phyloP scores from a whole-genome alignment of 768 basidiomycete genomes.

The Tulasnella sp. region DNA sequence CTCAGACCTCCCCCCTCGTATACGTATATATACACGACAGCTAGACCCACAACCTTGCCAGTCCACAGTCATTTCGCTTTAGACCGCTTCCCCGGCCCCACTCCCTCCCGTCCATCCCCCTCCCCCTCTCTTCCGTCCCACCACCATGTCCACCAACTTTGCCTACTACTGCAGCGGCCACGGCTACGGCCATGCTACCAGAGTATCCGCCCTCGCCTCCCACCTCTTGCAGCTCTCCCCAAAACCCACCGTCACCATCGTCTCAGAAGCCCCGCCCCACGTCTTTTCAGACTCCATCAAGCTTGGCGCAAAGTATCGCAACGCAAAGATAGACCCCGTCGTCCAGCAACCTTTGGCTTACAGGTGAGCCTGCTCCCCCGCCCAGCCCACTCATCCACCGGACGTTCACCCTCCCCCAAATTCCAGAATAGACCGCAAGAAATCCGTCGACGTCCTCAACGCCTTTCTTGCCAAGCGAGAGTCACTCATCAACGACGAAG shows the following conservation, averaged over 20 bases:
- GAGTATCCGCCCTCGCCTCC: conserved; percentile 68
- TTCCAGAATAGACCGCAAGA: conserved; percentile 59
- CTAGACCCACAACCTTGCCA: neutral
- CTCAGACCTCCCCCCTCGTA: neutral
- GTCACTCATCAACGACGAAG: conserved; percentile 52
- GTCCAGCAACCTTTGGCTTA: conserved; percentile 78
- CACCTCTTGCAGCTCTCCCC: conserved; percentile 52
- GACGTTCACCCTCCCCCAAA: neutral
- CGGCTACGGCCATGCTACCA: conserved; percentile 82
- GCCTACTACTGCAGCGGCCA: conserved; percentile 77
- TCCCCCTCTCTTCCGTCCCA: neutral
- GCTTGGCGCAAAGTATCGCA: conserved; percentile 62
- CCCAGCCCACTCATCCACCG: no score
- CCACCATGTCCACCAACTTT: conserved; percentile 38
- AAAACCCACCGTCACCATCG: conserved; percentile 55
- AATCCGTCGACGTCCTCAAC: conserved; percentile 61
- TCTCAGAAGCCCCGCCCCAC: conserved; percentile 69
- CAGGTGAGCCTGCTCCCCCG: conserved; percentile 38
- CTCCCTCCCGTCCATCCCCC: neutral
- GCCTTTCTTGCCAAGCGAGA: conserved; percentile 58
- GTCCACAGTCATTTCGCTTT: neutral
- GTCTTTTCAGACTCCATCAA: conserved; percentile 65
- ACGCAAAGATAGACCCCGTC: conserved; percentile 72
- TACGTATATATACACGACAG: neutral
- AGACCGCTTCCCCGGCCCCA: neutral